Evolutionary conservation across 805 yeast species (phyloP), one percentile per base, ranked within the genome.

Genomic region (Scheffersomyces coipomensis): DNA sequence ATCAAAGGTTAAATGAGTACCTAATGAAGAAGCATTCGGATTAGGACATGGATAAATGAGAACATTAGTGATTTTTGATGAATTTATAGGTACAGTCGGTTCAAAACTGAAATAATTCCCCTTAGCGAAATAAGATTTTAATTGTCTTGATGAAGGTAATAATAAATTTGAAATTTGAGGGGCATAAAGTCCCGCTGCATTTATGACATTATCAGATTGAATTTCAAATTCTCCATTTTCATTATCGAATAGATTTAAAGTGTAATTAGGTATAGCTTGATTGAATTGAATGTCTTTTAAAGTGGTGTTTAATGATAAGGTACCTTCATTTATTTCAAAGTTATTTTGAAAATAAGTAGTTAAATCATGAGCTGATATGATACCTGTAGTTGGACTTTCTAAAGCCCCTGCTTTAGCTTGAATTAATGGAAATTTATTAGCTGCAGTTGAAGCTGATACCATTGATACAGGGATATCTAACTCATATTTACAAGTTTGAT

Each of bases 1-100:
- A 52, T 87, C 95, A 22, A 90, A 64, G 0, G 97, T 89, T 45
- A 90, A 63, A 64, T 89, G 97, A 0, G 93, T 86, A 0, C 97
- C 97, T 40, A 90, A 66, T 0, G 95, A 85, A n/a, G 85, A 73
- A 0, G 81, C 76, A 37, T 78, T 75, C 5, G 74, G 74, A n/a
- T 83, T 80, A 1, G 83, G 73, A 40, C 88, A 83, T 1, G 97
- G 97, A 57, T 89, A 89, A 0, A 89, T 66, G 38, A 67, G 52
- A 29, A 55, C 56, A 33, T 56, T 52, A 21, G 64, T 55, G 36
- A 63, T 58, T 31, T 51, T 52, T 2, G 45, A 36, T 10, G 29
- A 25, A 1, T 56, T 43, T 5, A 71, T 67, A 1, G 84, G 81
- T 12, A 56, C 55, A 3, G 72, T 64, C 0, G 69, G 62, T 19